Evolutionary conservation across 2,329 filamentous ascomycete species (phyloP).

Genomic region (Botrytis pseudocinerea): DNA sequence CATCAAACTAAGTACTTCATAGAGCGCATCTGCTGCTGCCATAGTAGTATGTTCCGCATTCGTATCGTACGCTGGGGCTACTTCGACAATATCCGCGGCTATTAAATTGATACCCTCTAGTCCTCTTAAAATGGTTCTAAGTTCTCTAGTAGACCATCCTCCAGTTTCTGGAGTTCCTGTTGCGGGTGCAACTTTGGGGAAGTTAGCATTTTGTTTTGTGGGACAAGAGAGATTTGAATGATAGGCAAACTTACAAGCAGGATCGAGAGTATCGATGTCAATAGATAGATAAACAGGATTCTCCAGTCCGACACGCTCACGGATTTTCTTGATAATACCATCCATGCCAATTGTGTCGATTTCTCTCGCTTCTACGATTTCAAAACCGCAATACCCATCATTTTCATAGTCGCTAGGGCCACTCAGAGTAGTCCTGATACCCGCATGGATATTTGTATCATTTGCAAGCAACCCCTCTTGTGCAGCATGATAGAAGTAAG

Average conservation of each 20-base stretch:
- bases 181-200: conserved; percentile 60
- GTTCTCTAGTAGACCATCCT: conserved; percentile 72
- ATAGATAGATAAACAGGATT: conserved; percentile 80
- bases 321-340: conserved; percentile 78
- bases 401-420: conserved; percentile 81
- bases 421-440: conserved; percentile 79
- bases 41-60: conserved; percentile 74
- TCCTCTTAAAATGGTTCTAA: conserved; percentile 69
- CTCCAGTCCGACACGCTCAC: conserved; percentile 69
- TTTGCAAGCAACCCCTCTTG: conserved; percentile 77
- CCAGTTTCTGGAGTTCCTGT: conserved; percentile 77
- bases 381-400: conserved; percentile 80
- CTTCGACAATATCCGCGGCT: conserved; percentile 72
- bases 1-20: conserved; percentile 81
- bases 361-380: conserved; percentile 75
- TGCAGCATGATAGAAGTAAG: conserved; percentile 82
- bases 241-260: conserved; percentile 59
- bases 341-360: conserved; percentile 68
- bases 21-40: conserved; percentile 69
- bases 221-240: neutral
- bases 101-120: conserved; percentile 69
- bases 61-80: conserved; percentile 71
- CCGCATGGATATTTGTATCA: conserved; percentile 84
- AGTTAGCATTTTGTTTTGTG: conserved; percentile 24
- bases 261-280: conserved; percentile 87